Percentiles rank a stretch among this genome's conserved stretches.
Conservation (phyloP, 768 basidiomycete species). For the Tricholoma flavovirens region DNA sequence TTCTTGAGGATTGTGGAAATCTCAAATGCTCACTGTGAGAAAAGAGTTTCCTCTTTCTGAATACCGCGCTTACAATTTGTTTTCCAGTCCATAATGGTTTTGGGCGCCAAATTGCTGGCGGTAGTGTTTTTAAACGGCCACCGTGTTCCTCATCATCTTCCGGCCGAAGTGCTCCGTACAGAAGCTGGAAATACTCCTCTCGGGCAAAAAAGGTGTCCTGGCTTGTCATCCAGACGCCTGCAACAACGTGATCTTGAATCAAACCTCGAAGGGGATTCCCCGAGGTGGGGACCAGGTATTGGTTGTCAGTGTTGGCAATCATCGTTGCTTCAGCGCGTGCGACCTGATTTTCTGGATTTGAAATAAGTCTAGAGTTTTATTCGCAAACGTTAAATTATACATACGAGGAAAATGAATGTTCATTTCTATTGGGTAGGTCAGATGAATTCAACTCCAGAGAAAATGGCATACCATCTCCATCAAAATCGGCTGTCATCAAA, state of each 20-base stretch:
- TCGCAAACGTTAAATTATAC: slow-evolving; percentile 22
- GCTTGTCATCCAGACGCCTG: slow-evolving; percentile 98
- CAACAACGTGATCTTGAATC: slow-evolving; percentile 98
- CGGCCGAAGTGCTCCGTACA: slow-evolving; percentile 90
- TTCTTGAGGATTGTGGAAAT: slow-evolving; percentile 93
- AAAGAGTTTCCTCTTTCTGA: background rate
- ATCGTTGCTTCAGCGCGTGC: slow-evolving; percentile 91
- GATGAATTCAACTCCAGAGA: slow-evolving; percentile 5
- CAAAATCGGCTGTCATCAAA: slow-evolving; percentile 67
- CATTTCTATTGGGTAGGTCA: slow-evolving; percentile 64
- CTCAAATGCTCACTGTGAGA: slow-evolving; percentile 33
- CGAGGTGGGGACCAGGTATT: slow-evolving; percentile 98
- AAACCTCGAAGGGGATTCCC: slow-evolving; percentile 96
- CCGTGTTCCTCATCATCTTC: slow-evolving; percentile 65
- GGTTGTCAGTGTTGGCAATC: slow-evolving; percentile 97
- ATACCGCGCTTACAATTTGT: slow-evolving; percentile 66
- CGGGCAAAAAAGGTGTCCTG: slow-evolving; percentile 93
- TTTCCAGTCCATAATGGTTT: slow-evolving; percentile 95
- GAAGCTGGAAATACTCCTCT: slow-evolving; percentile 92
- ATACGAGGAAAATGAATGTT: slow-evolving; percentile 98
- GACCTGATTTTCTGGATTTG: slow-evolving; percentile 75
- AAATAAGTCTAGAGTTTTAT: background rate
- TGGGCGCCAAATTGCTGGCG: slow-evolving; percentile 92
- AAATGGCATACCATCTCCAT: slow-evolving; percentile 68
- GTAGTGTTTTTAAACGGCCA: slow-evolving; percentile 71